A percentile compares a stretch with the other conserved stretches of the same genome.
These are phyloP conservation scores for Pythium phragmitis DNA, from an alignment of 352 stramenopile species.

Conservation along the genomic window DNA sequence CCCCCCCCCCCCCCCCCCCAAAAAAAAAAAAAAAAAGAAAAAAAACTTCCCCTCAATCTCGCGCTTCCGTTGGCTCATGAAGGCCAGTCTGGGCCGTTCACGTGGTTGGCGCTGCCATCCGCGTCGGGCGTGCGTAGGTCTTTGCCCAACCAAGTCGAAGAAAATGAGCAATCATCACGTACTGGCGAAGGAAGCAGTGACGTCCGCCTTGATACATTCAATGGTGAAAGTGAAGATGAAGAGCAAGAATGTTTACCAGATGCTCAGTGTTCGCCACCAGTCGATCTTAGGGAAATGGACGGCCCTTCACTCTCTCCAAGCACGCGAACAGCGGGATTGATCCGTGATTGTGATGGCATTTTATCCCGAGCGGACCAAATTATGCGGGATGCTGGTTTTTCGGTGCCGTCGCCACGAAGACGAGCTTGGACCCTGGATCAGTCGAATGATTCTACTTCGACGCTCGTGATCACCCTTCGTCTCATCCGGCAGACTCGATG, in stretches of 20 bases:
- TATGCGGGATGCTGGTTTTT: constrained; percentile 28
- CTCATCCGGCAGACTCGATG: too few relatives aligned
- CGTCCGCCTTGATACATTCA: neutral
- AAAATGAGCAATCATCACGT: neutral
- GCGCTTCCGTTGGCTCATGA: constrained; percentile 17
- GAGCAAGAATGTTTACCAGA: neutral
- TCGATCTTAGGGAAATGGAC: neutral
- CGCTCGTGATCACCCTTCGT: neutral
- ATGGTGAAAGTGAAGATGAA: neutral
- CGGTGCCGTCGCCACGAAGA: constrained; percentile 20
- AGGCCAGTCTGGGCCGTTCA: constrained; percentile 20
- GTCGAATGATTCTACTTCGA: neutral
- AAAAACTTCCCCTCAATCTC: constrained; percentile 36
- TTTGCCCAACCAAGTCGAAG: neutral
- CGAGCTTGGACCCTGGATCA: neutral
- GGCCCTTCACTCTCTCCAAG: constrained; percentile 22
- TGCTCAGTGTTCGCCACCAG: too few relatives aligned
- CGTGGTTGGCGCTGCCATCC: constrained; percentile 17
- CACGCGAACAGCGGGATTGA: constrained; percentile 21
- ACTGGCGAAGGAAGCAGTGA: neutral
- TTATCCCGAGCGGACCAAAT: constrained; percentile 30
- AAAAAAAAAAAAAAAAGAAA: too few relatives aligned
- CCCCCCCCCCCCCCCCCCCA: too few relatives aligned
- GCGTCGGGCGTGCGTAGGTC: constrained; percentile 2
- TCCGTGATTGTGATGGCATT: constrained; percentile 30